Conservation (phyloP, 495 filamentous ascomycete genomes). For the Pyronema domesticum region DNA sequence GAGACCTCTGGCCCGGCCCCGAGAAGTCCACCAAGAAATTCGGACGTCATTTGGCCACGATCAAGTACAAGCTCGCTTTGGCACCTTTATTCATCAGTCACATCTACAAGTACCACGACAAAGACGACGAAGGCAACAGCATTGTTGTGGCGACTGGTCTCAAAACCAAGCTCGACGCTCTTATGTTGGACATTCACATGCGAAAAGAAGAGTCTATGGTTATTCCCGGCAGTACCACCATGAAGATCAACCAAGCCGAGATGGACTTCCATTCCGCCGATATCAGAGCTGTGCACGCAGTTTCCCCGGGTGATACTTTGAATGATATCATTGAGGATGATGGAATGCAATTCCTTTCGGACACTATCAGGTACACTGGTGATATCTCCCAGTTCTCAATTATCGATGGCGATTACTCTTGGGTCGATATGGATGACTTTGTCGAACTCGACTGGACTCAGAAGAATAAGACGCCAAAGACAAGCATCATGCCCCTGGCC, state of each 20-base stretch:
- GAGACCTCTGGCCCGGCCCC: constrained; percentile 68
- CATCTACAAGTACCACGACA: constrained; percentile 96
- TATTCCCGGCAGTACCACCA: constrained; percentile 37
- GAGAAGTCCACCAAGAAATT: constrained; percentile 98
- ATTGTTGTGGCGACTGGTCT: constrained; percentile 79
- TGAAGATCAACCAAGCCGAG: constrained; percentile 87
- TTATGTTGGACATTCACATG: constrained; percentile 92
- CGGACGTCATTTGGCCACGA: constrained; percentile 82
- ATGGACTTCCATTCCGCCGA: constrained; percentile 85
- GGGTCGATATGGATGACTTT: constrained; percentile 99
- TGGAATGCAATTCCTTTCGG: constrained; percentile 6
- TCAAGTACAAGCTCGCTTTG: constrained; percentile 88
- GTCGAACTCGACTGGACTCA: constrained; percentile 93
- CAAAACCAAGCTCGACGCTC: constrained; percentile 82
- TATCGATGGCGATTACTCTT: constrained; percentile 79
- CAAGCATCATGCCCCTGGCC: constrained; percentile 78
- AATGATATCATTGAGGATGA: constrained; percentile 57
- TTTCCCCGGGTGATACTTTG: constrained; percentile 56
- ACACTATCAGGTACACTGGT: constrained; percentile 30
- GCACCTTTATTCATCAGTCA: constrained; percentile 89
- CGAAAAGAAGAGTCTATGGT: constrained; percentile 53
- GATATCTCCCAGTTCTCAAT: constrained; percentile 87
- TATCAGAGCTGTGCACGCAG: constrained; percentile 82
- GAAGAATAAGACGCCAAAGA: constrained; percentile 75
- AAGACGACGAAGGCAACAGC: constrained; percentile 64